Evolutionary conservation across 345 rosid genomes (phyloP), one percentile per base, ranked within the genome.

Genomic region (Acer negundo): DNA sequence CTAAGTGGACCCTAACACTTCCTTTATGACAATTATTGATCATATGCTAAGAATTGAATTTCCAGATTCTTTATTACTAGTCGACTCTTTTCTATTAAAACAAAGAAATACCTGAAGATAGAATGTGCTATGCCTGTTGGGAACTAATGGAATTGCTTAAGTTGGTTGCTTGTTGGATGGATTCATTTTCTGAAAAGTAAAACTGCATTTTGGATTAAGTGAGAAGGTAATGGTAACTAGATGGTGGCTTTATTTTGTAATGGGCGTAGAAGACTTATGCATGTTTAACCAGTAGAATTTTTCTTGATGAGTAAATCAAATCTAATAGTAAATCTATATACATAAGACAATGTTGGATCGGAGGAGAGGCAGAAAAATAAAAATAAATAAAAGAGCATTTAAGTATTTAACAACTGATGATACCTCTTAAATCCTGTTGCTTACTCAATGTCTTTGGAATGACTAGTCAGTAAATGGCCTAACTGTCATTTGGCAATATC

Each of bases 171-270:
- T 3, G 12, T 51, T 42, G 19, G 22, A 38, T 62, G 75, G 53
- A 28, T 67, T 66, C 17, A 17, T 67, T 26, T n/a, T 49, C 51
- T 69, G 58, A 46, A n/a, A 76, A 66, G 10, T 15, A 53, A 75
- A 75, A 67, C 23, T 35, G 56, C 56, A 15, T 26, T 53, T 15
- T 17, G 20, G 2, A 70, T 28, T 63, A 20, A 59, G 6, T 53
- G 58, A 53, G 58, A 53, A 53, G 20, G 23, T 24, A 24, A 10
- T 13, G 40, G 20, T 63, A 23, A 59, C 24, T 59, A 63, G 40
- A 63, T 63, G 67, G 67, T 63, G 40, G 12, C 64, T 59, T 58
- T 59, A 63, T 23, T 63, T 23, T 63, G 15, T 23, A 24, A 16
- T 63, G 31, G 9, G 62, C 0, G 3, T 59, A 59, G 63, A 9